phyloP scores from a whole-genome alignment of 2,329 filamentous ascomycete species.

The Coniosporium tulheliwenetii region DNA sequence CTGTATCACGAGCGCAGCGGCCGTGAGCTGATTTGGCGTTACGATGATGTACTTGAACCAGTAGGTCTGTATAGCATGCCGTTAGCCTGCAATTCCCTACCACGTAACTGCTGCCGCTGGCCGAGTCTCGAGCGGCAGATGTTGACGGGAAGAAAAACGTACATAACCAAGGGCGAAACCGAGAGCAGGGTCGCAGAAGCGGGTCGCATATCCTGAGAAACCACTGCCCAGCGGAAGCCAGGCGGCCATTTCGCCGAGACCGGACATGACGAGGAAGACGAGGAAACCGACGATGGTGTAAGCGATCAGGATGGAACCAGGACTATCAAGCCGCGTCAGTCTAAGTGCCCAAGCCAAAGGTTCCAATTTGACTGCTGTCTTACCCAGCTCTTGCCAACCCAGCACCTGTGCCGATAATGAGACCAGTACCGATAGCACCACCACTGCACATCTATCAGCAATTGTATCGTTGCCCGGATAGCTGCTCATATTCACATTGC shows the following conservation, averaged over 20 bases:
- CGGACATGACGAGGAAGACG: slow-evolving; percentile 64
- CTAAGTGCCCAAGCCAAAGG: slow-evolving; percentile 5
- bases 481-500: no score
- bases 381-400: slow-evolving; percentile 32
- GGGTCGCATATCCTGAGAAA: slow-evolving; percentile 66
- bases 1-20: slow-evolving; percentile 61
- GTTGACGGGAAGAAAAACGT: slow-evolving; percentile 11
- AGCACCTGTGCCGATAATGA: slow-evolving; percentile 51
- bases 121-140: neutral
- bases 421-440: slow-evolving; percentile 58
- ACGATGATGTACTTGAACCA: slow-evolving; percentile 74
- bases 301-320: slow-evolving; percentile 54
- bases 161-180: slow-evolving; percentile 67
- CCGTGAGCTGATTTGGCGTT: slow-evolving; percentile 73
- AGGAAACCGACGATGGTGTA: slow-evolving; percentile 55
- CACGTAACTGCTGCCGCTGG: slow-evolving; percentile 4
- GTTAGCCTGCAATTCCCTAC: slow-evolving; percentile 13
- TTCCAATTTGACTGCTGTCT: slow-evolving; percentile 3
- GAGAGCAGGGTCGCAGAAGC: slow-evolving; percentile 67
- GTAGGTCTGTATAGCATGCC: slow-evolving; percentile 17
- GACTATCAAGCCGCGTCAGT: slow-evolving; percentile 19
- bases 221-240: slow-evolving; percentile 66
- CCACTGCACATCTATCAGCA: slow-evolving; percentile 19
- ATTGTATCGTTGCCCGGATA: no score
- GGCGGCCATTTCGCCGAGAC: slow-evolving; percentile 70